A percentile compares a stretch with the other conserved stretches of the same genome.
phyloP scores from a whole-genome alignment of 176 grass and related monocot species.

The Pharus latifolius region DNA sequence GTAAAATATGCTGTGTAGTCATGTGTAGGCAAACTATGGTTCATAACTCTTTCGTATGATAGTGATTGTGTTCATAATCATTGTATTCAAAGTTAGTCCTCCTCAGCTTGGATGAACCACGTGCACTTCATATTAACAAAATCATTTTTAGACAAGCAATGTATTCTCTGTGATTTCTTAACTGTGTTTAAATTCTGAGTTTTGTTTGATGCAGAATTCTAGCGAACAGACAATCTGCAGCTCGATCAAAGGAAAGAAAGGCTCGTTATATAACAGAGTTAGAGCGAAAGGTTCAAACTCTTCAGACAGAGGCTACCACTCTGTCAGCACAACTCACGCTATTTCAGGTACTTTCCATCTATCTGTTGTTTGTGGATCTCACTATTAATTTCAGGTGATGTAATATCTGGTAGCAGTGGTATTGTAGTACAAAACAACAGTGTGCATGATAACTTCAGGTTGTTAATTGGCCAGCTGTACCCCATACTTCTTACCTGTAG shows the following conservation, averaged over 20 bases:
- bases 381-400: not conserved
- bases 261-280: conserved; percentile 84
- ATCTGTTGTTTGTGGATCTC: conserved; percentile 10
- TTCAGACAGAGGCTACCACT: conserved; percentile 74
- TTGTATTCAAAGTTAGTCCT: not conserved
- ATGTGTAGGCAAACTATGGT: not conserved
- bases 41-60: not conserved
- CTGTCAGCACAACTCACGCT: conserved; percentile 69
- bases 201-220: conserved; percentile 55
- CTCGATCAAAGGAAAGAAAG: conserved; percentile 91
- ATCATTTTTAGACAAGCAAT: not conserved
- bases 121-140: not conserved
- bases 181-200: not conserved
- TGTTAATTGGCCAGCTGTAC: not conserved
- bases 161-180: not conserved
- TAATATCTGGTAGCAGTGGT: too few species aligned
- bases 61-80: not conserved
- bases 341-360: conserved; percentile 53
- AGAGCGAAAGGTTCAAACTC: conserved; percentile 80
- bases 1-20: not conserved
- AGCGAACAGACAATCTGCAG: conserved; percentile 89
- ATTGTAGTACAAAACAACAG: not conserved
- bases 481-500: not conserved
- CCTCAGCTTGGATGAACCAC: not conserved
- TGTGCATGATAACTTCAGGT: not conserved